Evolutionary conservation across 2,329 filamentous ascomycete genomes (phyloP).

Genomic region (Cladophialophora yegresii): DNA sequence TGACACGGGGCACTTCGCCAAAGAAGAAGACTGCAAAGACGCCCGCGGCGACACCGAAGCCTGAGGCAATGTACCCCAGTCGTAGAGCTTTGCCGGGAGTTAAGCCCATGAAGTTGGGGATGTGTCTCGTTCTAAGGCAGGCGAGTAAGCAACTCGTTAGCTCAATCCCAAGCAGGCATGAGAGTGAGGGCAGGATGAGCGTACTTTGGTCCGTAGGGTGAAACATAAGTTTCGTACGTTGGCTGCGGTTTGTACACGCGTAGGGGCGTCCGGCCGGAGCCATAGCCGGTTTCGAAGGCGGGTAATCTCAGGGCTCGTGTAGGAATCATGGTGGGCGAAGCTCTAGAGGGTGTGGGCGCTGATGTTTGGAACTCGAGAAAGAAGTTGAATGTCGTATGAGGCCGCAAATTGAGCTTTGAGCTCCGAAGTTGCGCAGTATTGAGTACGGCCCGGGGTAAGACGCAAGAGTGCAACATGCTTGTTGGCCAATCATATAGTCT

Average conservation of each 20-base stretch:
- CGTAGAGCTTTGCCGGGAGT: constrained; percentile 26
- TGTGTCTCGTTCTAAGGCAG: constrained; percentile 23
- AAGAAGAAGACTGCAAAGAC: constrained; percentile 66
- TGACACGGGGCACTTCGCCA: constrained; percentile 63
- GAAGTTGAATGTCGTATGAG: constrained; percentile 13
- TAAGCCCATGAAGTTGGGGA: constrained; percentile 36
- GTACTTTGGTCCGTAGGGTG: constrained; percentile 62
- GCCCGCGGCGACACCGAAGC: constrained; percentile 60
- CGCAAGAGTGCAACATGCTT: neutral
- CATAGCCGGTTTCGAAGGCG: constrained; percentile 26
- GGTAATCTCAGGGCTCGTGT: constrained; percentile 11
- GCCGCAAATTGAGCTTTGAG: constrained; percentile 17
- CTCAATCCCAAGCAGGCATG: constrained; percentile 42
- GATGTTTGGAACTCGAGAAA: constrained; percentile 5
- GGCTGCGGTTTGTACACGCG: constrained; percentile 32
- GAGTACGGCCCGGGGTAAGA: constrained; percentile 5
- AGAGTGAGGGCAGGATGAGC: constrained; percentile 53
- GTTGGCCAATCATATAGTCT: constrained; percentile 1
- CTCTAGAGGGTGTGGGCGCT: neutral
- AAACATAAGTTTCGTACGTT: constrained; percentile 53
- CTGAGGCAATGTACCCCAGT: constrained; percentile 52
- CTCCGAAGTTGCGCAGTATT: constrained; percentile 3
- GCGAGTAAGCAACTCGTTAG: neutral
- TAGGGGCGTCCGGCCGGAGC: constrained; percentile 32
- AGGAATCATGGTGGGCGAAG: neutral